Percentiles rank a stretch among this genome's conserved stretches.
Evolutionary conservation across 371 early-diverging fungal genomes (phyloP).

Genomic region (Mortierella polycephala): DNA sequence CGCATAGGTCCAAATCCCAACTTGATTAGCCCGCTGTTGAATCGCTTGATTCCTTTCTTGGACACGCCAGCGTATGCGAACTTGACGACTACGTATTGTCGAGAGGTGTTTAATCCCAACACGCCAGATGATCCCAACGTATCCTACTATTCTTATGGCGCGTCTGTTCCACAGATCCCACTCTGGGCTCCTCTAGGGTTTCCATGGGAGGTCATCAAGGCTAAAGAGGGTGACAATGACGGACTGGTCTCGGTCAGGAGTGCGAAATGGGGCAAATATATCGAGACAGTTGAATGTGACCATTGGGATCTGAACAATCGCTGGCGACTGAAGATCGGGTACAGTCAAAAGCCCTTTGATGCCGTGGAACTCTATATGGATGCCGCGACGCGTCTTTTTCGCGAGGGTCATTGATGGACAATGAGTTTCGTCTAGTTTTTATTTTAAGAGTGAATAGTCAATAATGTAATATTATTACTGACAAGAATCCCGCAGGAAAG

Average conservation of each 20-base stretch:
- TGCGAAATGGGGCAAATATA: slow-evolving; percentile 89
- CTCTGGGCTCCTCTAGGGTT: slow-evolving; percentile 68
- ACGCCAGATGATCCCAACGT: slow-evolving; percentile 84
- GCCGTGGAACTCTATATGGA: slow-evolving; percentile 81
- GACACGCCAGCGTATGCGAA: slow-evolving; percentile 92
- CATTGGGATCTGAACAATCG: slow-evolving; percentile 86
- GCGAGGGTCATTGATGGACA: slow-evolving; percentile 57
- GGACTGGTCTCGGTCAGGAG: slow-evolving; percentile 86
- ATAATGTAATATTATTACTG: too few species aligned
- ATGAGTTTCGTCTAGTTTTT: too few species aligned
- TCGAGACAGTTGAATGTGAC: slow-evolving; percentile 81
- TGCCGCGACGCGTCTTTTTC: slow-evolving; percentile 76
- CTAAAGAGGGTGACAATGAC: slow-evolving; percentile 90
- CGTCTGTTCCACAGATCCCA: slow-evolving; percentile 64
- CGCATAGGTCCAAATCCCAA: slow-evolving; percentile 7
- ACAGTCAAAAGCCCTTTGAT: slow-evolving; percentile 65
- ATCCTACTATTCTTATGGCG: slow-evolving; percentile 85
- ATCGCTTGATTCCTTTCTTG: slow-evolving; percentile 58
- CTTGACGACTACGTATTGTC: slow-evolving; percentile 87
- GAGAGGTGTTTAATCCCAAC: slow-evolving; percentile 82
- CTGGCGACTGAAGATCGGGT: slow-evolving; percentile 55
- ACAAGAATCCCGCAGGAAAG: too few species aligned
- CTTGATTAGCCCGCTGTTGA: slow-evolving; percentile 30
- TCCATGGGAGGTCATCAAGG: slow-evolving; percentile 75
- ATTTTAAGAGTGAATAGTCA: too few species aligned